Conservation (phyloP, 1,284 basidiomycete species). For the Takashimella tepidaria region DNA sequence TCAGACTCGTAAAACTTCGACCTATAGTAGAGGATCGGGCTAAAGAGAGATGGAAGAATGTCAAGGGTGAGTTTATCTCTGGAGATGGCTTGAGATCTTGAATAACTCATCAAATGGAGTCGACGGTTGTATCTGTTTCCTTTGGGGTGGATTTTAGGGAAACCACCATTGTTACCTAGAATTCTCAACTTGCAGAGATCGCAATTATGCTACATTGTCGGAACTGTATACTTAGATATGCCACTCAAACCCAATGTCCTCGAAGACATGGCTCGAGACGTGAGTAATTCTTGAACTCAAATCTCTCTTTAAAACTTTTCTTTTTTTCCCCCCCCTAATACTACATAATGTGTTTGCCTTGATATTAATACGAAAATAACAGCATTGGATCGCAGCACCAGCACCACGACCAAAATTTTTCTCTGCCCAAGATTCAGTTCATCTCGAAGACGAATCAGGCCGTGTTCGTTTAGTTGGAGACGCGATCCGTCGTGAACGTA, state of each 20-base stretch:
- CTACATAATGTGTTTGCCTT: too few species aligned
- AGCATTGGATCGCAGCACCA: conserved; percentile 86
- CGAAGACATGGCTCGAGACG: conserved; percentile 88
- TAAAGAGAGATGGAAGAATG: conserved; percentile 58
- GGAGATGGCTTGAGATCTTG: not conserved
- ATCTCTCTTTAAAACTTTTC: too few species aligned
- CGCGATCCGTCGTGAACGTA: conserved; percentile 41
- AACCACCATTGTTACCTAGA: conserved; percentile 68
- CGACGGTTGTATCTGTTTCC: not conserved
- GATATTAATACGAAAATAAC: too few species aligned
- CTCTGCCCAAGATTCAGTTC: conserved; percentile 72
- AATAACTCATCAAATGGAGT: not conserved
- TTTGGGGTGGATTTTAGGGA: conserved; percentile 51
- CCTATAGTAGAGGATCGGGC: conserved; percentile 63
- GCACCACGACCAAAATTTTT: conserved; percentile 68
- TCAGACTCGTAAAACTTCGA: conserved; percentile 63
- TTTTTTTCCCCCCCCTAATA: too few species aligned
- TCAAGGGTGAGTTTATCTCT: conserved; percentile 54
- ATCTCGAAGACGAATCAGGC: conserved; percentile 93
- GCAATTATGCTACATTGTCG: conserved; percentile 81
- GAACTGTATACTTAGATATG: conserved; percentile 98
- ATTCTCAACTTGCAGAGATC: conserved; percentile 85
- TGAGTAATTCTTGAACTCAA: too few species aligned
- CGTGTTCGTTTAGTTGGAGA: conserved; percentile 82
- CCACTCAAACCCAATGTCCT: conserved; percentile 95